Conservation (phyloP, 352 stramenopile species). For the Phytophthora uliginosa region DNA sequence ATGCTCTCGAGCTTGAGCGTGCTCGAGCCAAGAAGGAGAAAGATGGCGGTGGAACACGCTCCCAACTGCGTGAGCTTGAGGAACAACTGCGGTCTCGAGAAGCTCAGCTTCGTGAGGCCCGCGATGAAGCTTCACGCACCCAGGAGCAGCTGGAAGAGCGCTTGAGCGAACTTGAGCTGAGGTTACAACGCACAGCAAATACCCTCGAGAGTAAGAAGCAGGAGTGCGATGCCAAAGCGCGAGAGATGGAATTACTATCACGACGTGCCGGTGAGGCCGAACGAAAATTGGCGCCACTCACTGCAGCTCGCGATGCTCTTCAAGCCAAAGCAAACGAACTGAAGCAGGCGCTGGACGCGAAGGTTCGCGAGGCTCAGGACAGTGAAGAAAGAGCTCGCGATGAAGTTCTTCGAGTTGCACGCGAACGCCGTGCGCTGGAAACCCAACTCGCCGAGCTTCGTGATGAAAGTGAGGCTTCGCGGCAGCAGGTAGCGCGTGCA, state of each 20-base stretch:
- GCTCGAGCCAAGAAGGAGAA: slow-evolving; percentile 61
- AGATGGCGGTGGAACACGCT: slow-evolving; percentile 35
- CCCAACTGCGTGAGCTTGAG: slow-evolving; percentile 51
- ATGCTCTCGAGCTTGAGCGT: slow-evolving; percentile 66
- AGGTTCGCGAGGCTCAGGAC: slow-evolving; percentile 58
- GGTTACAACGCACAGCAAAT: slow-evolving; percentile 30
- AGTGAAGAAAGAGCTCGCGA: slow-evolving; percentile 61
- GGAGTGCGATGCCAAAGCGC: slow-evolving; percentile 62
- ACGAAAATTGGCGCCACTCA: slow-evolving; percentile 63
- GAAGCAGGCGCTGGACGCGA: slow-evolving; percentile 65
- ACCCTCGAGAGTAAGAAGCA: slow-evolving; percentile 70
- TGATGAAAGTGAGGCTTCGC: slow-evolving; percentile 60
- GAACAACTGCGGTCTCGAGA: slow-evolving; percentile 52
- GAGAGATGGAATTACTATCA: slow-evolving; percentile 60
- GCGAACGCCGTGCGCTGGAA: slow-evolving; percentile 75
- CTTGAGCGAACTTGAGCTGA: slow-evolving; percentile 29
- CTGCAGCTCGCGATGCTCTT: slow-evolving; percentile 61
- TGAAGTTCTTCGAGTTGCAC: slow-evolving; percentile 49
- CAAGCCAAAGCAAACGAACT: slow-evolving; percentile 64
- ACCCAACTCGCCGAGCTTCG: slow-evolving; percentile 51
- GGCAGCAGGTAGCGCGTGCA: slow-evolving; percentile 54
- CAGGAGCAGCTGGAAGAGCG: slow-evolving; percentile 38
- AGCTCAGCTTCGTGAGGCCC: slow-evolving; percentile 28
- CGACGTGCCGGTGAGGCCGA: slow-evolving; percentile 65
- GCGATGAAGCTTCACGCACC: slow-evolving; percentile 27